phyloP scores from a whole-genome alignment of 257 asterid species.

The Coffea eugenioides region DNA sequence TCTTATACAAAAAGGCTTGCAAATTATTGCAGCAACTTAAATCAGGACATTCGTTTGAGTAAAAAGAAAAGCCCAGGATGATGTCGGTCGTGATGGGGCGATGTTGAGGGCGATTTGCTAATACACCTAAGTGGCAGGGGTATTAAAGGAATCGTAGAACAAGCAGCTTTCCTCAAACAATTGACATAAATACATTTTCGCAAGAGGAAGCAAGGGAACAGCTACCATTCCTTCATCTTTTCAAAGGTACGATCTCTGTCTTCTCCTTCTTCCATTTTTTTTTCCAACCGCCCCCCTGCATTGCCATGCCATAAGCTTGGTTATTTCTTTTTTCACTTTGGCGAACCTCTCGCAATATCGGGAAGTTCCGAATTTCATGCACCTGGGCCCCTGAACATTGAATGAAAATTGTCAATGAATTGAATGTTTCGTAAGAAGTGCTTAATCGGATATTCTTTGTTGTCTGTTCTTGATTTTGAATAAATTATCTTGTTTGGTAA shows the following conservation, averaged over 20 bases:
- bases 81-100: no score
- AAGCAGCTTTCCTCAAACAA: no score
- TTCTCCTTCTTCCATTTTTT: not conserved
- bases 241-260: not conserved
- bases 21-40: no score
- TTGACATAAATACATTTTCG: no score
- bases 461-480: not conserved
- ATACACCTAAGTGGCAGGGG: constrained; percentile 3
- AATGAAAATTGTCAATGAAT: not conserved
- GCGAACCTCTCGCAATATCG: not conserved
- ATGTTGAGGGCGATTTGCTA: not conserved
- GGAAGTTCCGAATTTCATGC: not conserved
- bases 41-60: not conserved
- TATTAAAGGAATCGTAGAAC: not conserved
- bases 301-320: not conserved
- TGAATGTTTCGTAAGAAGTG: not conserved
- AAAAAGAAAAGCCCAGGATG: not conserved
- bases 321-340: not conserved
- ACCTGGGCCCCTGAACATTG: not conserved
- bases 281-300: no score
- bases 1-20: no score
- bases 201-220: no score
- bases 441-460: not conserved
- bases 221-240: not conserved
- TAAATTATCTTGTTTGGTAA: not conserved